Conservation (phyloP, 768 basidiomycete genomes). For the Psilocybe subaeruginosa region DNA sequence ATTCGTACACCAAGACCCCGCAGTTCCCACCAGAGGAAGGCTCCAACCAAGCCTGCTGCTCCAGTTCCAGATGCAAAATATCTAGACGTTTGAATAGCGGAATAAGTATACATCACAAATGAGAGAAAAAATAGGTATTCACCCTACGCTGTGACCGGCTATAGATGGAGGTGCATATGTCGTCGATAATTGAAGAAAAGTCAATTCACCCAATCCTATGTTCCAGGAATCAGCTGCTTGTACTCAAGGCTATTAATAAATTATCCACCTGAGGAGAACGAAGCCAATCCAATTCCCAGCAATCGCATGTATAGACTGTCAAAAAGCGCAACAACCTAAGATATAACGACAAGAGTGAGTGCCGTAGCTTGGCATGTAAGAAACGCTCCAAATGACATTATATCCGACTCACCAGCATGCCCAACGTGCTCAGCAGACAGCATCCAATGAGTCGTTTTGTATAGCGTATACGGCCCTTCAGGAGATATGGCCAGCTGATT, state of each 20-base stretch:
- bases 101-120: not conserved
- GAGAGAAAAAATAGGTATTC: slow-evolving; percentile 19
- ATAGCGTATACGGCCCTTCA: slow-evolving; percentile 88
- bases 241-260: not conserved
- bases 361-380: not conserved
- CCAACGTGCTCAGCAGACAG: slow-evolving; percentile 70
- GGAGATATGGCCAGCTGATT: slow-evolving; percentile 88
- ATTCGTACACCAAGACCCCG: slow-evolving; percentile 79
- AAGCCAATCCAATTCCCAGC: slow-evolving; percentile 59
- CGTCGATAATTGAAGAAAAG: slow-evolving; percentile 92
- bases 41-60: slow-evolving; percentile 90
- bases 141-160: slow-evolving; percentile 84
- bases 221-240: not conserved
- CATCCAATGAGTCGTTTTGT: slow-evolving; percentile 74
- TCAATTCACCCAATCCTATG: slow-evolving; percentile 89
- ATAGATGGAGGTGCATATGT: slow-evolving; percentile 70
- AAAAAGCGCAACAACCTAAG: slow-evolving; percentile 77
- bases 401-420: slow-evolving; percentile 77
- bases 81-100: slow-evolving; percentile 36
- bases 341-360: not conserved
- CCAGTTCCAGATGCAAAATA: slow-evolving; percentile 97
- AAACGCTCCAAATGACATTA: not conserved
- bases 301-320: slow-evolving; percentile 69
- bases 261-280: slow-evolving; percentile 77
- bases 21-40: slow-evolving; percentile 94